Percentiles rank a stretch among this genome's conserved stretches.
Evolutionary conservation across 2,329 filamentous ascomycete species (phyloP).

Genomic region (Pseudogymnoascus sp.): DNA sequence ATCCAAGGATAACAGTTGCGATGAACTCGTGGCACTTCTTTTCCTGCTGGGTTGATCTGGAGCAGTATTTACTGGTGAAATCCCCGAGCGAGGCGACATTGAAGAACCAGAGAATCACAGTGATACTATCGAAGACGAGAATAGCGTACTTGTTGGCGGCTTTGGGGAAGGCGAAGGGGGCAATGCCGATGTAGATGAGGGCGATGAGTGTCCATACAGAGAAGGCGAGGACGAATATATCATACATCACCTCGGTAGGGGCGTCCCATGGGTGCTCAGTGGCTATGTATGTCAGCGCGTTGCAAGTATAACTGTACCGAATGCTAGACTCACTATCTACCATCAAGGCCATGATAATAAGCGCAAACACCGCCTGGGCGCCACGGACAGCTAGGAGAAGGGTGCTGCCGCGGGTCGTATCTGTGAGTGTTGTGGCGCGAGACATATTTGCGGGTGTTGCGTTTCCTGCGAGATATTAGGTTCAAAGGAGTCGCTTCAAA

Average conservation of each 20-base stretch:
- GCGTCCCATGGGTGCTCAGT: neutral
- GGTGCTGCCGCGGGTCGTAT: neutral
- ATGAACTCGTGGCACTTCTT: neutral
- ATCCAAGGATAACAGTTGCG: neutral
- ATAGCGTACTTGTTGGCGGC: neutral
- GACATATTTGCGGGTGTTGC: neutral
- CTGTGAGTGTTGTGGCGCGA: neutral
- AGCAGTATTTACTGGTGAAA: neutral
- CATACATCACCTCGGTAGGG: neutral
- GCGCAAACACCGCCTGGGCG: neutral
- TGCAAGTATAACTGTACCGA: neutral
- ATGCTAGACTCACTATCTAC: neutral
- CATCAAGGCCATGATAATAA: neutral
- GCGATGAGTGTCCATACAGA: neutral
- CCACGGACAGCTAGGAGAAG: neutral
- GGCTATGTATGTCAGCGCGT: neutral
- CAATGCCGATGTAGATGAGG: neutral
- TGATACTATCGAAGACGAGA: neutral
- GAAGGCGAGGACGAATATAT: neutral
- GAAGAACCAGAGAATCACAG: neutral
- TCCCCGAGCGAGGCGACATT: neutral
- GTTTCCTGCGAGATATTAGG: neutral
- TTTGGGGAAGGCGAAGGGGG: neutral
- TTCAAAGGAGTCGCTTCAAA: neutral
- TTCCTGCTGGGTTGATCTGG: neutral